Evolutionary conservation across 2,329 filamentous ascomycete genomes (phyloP).

Genomic region (Aureobasidium melanogenum): DNA sequence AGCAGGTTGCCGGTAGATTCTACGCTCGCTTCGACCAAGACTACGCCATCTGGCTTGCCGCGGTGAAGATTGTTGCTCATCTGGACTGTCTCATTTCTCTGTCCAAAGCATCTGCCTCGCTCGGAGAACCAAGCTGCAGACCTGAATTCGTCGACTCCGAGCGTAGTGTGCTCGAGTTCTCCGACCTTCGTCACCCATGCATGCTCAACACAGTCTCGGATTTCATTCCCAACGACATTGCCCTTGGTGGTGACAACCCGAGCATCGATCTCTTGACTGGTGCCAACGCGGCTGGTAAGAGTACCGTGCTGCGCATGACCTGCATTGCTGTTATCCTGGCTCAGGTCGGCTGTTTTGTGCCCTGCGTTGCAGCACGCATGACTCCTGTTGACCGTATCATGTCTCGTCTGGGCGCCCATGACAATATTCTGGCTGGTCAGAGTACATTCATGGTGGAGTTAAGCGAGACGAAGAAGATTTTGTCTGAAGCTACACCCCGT

Average conservation of each 20-base stretch:
- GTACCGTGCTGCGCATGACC: slow-evolving; percentile 91
- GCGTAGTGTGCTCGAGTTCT: slow-evolving; percentile 80
- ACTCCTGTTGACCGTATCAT: slow-evolving; percentile 96
- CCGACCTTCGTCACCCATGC: slow-evolving; percentile 88
- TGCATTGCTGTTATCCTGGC: slow-evolving; percentile 96
- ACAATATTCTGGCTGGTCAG: slow-evolving; percentile 97
- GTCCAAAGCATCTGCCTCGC: slow-evolving; percentile 72
- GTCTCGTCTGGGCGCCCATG: slow-evolving; percentile 93
- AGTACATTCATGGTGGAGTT: slow-evolving; percentile 98
- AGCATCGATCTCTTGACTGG: slow-evolving; percentile 91
- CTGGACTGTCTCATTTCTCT: slow-evolving; percentile 92
- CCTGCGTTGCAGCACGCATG: slow-evolving; percentile 69
- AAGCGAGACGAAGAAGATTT: slow-evolving; percentile 95
- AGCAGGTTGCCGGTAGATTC: slow-evolving; percentile 75
- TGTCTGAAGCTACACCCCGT: slow-evolving; percentile 84
- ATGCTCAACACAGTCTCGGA: slow-evolving; percentile 82
- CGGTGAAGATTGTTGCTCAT: slow-evolving; percentile 83
- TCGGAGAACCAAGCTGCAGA: slow-evolving; percentile 82
- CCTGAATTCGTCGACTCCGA: slow-evolving; percentile 67
- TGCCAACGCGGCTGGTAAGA: slow-evolving; percentile 95
- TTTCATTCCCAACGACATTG: slow-evolving; percentile 93
- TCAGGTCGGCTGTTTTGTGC: slow-evolving; percentile 88
- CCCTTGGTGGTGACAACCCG: slow-evolving; percentile 67
- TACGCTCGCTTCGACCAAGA: slow-evolving; percentile 82
- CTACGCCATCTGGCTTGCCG: slow-evolving; percentile 75